Evolutionary conservation across 805 yeast genomes (phyloP), one percentile per base, ranked within the genome.

Genomic region (Suhomyces prunicola): DNA sequence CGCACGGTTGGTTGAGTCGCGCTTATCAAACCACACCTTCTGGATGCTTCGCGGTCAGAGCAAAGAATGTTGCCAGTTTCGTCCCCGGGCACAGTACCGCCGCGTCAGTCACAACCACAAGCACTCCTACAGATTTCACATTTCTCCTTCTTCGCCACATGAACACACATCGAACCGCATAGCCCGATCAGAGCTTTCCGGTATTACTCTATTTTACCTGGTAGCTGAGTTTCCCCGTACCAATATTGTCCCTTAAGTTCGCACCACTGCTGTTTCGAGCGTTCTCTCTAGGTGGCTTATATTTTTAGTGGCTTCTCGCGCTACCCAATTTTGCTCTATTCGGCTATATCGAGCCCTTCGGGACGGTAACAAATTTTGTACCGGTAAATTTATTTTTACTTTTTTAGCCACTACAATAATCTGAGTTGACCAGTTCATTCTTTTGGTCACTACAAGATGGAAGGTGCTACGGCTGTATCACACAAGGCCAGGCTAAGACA

Each of bases 401-500:
- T 39, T 39, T 39, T 39, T 39, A 39, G 23, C 42, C 19, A 4
- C 8, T 27, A 23, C 9, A 12, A 19, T 42, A 41, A 23, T 23
- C 44, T 29, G 13, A 49, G 31, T 47, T n/a, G 22, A 36, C 22
- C 41, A 39, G 42, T 39, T 39, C 42, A 39, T 39, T 39, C 24
- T 39, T 17, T 19, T 39, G 15, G 42, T 17, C 24, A 23, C 22
- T 17, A 17, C 42, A 39, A 39, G n/a, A 50, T 50, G 51, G 56
- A 46, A 29, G 53, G 51, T 22, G 48, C 44, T n/a, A 47, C 44
- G 41, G 53, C 50, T 17, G 44, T 46, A 4, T 24, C 45, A 12
- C 52, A 50, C n/a, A 33, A 33, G 19, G 72, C 67, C 8, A 60
- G 63, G 52, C 60, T 71, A 29, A 64, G 77, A 55, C 71, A 64